Base-by-base conservation (phyloP, 305 asterid species). In the Rubia peregrina region DNA sequence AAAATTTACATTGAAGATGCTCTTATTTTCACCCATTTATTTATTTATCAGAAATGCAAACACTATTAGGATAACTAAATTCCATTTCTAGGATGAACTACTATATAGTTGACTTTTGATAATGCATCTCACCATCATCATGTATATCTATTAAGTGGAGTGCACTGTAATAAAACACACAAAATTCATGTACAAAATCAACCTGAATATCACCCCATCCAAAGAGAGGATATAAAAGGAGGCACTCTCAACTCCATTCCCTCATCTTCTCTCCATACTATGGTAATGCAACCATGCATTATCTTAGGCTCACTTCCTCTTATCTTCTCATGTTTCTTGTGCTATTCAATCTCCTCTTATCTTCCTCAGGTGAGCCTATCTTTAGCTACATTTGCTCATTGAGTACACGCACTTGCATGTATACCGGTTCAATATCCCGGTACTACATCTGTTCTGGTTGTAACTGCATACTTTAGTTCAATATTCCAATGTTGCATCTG, bases 111-210 rank as follows among this genome's bases (percentile, higher is more conserved):
- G 97, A 91, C 96, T 85, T 89, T 26, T 49, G 36, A 79, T 82
- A 84, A 80, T 86, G 89, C 90, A 84, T 80, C 72, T 83, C 87
- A 81, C 86, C 95, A 90, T 85, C 95, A 90, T 85, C 77, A 86
- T 76, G 75, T 83, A 75, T 71, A 72, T 73, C 79, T 22, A 5
- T 78, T 76, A 77, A 76, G 79, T 81, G 82, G 75, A 79, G 70
- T 73, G 82, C 85, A 81, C 82, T 80, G 51, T 67, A 57, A 75
- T 65, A 30, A 73, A 70, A 75, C 64, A 59, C 62, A 57, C 63
- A 22, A 57, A 21, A 9, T 53, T 53, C 24, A 53, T 53, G 59
- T 17, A 22, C 59, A 53, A 22, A 24, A 21, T 22, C 63, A 57
- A 56, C 12, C 61, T 56, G 61, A n/a, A 36, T 4, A 36, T 36